These are phyloP conservation scores for Penicillium sp. DNA, from an alignment of 2,329 filamentous ascomycete genomes.

Conservation along the genomic window DNA sequence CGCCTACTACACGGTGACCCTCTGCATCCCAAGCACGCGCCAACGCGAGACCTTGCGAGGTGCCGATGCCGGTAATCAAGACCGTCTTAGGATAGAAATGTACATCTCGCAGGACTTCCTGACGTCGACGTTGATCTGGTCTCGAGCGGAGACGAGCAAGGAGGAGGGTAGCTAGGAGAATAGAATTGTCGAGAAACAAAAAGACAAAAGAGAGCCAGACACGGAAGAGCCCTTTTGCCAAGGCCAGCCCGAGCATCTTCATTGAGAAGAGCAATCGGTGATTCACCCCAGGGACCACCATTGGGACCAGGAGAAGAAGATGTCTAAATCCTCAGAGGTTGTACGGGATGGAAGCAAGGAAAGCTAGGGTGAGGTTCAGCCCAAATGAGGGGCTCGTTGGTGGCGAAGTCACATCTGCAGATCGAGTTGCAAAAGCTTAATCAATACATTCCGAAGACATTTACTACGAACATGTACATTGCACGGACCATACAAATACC, in stretches of 20 bases:
- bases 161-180: conserved; percentile 38
- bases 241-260: conserved; percentile 10
- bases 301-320: conserved; percentile 4
- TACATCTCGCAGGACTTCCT: conserved; percentile 29
- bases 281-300: conserved; percentile 23
- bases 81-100: conserved; percentile 55
- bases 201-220: conserved; percentile 26
- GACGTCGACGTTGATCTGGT: conserved; percentile 18
- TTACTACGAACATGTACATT: too few species aligned
- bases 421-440: neutral
- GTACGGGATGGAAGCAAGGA: neutral
- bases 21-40: conserved; percentile 64
- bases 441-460: neutral
- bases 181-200: conserved; percentile 52
- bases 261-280: conserved; percentile 11
- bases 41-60: conserved; percentile 68
- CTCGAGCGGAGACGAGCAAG: neutral
- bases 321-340: neutral
- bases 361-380: neutral
- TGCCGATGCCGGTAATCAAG: conserved; percentile 71
- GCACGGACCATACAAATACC: too few species aligned
- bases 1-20: conserved; percentile 71
- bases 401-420: neutral
- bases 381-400: conserved; percentile 1
- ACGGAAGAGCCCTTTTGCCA: conserved; percentile 9